Evolutionary conservation across 805 yeast genomes (phyloP).

Genomic region (Candida maris): DNA sequence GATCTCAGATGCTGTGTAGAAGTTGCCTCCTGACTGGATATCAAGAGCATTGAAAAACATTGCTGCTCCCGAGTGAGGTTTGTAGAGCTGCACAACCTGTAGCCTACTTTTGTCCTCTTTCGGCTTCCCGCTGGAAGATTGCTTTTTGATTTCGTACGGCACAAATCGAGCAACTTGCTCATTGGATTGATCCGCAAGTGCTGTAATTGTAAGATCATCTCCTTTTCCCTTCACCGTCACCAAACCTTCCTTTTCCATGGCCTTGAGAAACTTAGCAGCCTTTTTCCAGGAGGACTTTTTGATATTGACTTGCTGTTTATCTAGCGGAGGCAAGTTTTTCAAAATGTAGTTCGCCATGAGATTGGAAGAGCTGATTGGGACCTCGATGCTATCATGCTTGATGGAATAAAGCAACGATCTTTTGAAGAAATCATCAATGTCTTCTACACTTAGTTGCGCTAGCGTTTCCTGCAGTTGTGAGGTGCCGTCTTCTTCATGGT

Average conservation of each 20-base stretch:
- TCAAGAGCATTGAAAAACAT: slow-evolving; percentile 43
- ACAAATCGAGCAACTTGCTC: slow-evolving; percentile 55
- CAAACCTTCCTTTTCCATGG: slow-evolving; percentile 74
- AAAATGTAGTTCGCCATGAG: slow-evolving; percentile 70
- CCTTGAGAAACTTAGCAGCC: slow-evolving; percentile 76
- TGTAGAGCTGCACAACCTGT: slow-evolving; percentile 43
- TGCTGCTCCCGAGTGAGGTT: slow-evolving; percentile 51
- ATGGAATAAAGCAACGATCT: slow-evolving; percentile 70
- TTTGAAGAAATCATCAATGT: slow-evolving; percentile 70
- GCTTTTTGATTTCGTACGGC: slow-evolving; percentile 49
- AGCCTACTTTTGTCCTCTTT: slow-evolving; percentile 16
- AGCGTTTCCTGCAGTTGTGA: slow-evolving; percentile 1
- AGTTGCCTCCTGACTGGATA: slow-evolving; percentile 30
- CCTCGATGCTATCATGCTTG: slow-evolving; percentile 48
- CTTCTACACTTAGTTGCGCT: slow-evolving; percentile 48
- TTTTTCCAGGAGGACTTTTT: slow-evolving; percentile 90
- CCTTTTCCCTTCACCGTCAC: slow-evolving; percentile 78
- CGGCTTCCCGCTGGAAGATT: slow-evolving; percentile 1
- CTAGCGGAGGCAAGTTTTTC: slow-evolving; percentile 70
- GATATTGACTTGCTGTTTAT: slow-evolving; percentile 48
- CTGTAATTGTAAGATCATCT: slow-evolving; percentile 65
- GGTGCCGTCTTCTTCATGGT: slow-evolving; percentile 9
- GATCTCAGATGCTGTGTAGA: slow-evolving; percentile 54
- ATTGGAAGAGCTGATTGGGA: slow-evolving; percentile 70
- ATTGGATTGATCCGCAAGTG: slow-evolving; percentile 44